Base-by-base conservation (phyloP, 2,329 filamentous ascomycete genomes). In the Fusarium lateritium region DNA sequence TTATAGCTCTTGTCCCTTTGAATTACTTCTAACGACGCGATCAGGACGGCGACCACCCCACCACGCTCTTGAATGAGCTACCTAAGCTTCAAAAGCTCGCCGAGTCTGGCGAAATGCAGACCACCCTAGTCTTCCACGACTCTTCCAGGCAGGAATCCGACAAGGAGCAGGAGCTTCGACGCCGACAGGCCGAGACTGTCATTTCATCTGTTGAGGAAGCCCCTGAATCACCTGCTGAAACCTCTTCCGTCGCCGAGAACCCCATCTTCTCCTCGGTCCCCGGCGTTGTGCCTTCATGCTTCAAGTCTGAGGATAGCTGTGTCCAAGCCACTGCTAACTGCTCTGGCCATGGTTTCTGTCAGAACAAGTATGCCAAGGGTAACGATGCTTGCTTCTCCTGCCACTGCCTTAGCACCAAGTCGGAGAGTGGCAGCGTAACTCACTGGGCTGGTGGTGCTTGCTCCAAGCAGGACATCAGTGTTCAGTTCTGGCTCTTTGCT, bases 391-490 rank as follows among this genome's bases (percentile, higher is more conserved):
- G 95, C 86, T 98, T 91, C 78, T 84, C 87, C 59, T 99, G 96
- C 84, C 83, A 84, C 67, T 99, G 96, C 83, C 82, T 83, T 55
- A 82, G 86, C 42, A 92, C 89, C 31, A 79, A 83, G 34, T 83
- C 85, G 52, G 83, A 84, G n/a, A 84, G 81, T 17, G 83, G 85
- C 38, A 89, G 89, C 79, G 88, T 89, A 15, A 89, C 89, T 1
- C 86, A 90, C 76, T 98, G 94, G 94, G 95, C 90, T 50, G 96
- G 96, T 17, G 84, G 89, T 38, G 91, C 92, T 46, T 99, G 96
- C 83, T 90, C 96, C 77, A 99, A 98, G 88, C 88, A 91, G 79
- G 95, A 99, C 76, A 84, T 98, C 53, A 97, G 94, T 78, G 88
- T 91, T 28, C 91, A 92, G 7, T 98, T 99, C 82, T 97, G 94